A percentile compares a stretch with the other conserved stretches of the same genome.
Evolutionary conservation across 129 eudicot species (phyloP).

Genomic region (Lonicera japonica): DNA sequence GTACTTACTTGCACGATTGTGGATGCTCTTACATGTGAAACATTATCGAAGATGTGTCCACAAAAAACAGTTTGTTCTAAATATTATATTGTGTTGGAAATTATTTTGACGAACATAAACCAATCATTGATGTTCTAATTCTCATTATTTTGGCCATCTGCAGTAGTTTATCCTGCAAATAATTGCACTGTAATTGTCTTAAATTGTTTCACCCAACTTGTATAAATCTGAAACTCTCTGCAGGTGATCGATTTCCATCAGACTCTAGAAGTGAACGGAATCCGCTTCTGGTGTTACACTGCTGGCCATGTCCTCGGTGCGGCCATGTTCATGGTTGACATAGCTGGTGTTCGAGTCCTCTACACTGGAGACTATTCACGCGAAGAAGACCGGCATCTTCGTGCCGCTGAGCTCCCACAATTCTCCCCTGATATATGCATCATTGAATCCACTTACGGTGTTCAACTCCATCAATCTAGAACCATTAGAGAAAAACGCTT

Average conservation of each 20-base stretch:
- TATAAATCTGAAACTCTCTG: slow-evolving; percentile 8
- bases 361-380: slow-evolving; percentile 99
- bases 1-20: no score
- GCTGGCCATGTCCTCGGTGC: slow-evolving; percentile 99
- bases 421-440: slow-evolving; percentile 96
- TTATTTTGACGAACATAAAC: no score
- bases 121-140: no score
- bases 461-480: slow-evolving; percentile 85
- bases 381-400: slow-evolving; percentile 96
- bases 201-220: not conserved
- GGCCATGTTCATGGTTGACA: slow-evolving; percentile 99
- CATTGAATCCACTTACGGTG: slow-evolving; percentile 92
- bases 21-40: no score
- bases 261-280: slow-evolving; percentile 91
- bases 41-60: no score
- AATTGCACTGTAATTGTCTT: not conserved
- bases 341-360: slow-evolving; percentile 94
- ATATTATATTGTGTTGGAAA: no score
- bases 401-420: slow-evolving; percentile 93
- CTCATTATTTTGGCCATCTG: no score
- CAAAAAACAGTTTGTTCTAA: no score
- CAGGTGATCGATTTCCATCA: slow-evolving; percentile 99
- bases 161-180: no score
- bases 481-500: slow-evolving; percentile 82
- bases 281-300: slow-evolving; percentile 99